phyloP scores from a whole-genome alignment of 768 basidiomycete genomes.

The Inosperma sp. region DNA sequence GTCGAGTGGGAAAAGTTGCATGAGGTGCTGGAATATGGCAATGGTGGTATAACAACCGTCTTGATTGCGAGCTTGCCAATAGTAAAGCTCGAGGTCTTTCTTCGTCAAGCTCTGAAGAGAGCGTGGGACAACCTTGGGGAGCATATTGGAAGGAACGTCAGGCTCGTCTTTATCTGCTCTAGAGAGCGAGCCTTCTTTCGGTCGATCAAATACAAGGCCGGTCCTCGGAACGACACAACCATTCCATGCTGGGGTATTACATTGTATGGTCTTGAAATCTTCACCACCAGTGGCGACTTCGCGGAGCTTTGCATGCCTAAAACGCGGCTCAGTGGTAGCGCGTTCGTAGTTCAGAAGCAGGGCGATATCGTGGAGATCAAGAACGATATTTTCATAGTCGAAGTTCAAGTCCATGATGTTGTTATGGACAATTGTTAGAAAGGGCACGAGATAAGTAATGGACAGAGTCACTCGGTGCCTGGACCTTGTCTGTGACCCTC shows the following conservation, averaged over 20 bases:
- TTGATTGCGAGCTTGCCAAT: conserved; percentile 22
- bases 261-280: conserved; percentile 16
- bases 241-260: conserved; percentile 9
- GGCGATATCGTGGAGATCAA: conserved; percentile 21
- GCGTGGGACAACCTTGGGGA: conserved; percentile 1
- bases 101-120: conserved; percentile 10
- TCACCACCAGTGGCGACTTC: conserved; percentile 13
- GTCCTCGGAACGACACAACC: conserved; percentile 12
- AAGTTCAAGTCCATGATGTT: background rate
- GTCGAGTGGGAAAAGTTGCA: conserved; percentile 20
- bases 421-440: no score
- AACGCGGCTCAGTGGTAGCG: conserved; percentile 20
- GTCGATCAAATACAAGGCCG: conserved; percentile 17
- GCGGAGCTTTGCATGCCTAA: conserved; percentile 19
- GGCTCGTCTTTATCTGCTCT: conserved; percentile 8
- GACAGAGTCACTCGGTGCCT: no score
- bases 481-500: no score
- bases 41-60: conserved; percentile 20
- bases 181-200: background rate
- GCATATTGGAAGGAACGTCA: conserved; percentile 20
- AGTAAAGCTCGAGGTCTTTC: conserved; percentile 19
- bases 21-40: conserved; percentile 20
- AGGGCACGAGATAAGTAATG: no score
- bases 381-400: conserved; percentile 4
- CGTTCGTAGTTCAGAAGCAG: conserved; percentile 24